A percentile compares a stretch with the other conserved stretches of the same genome.
These are phyloP conservation scores for Macrophomina tecta DNA, from an alignment of 2,329 filamentous ascomycete genomes.

Conservation along the genomic window DNA sequence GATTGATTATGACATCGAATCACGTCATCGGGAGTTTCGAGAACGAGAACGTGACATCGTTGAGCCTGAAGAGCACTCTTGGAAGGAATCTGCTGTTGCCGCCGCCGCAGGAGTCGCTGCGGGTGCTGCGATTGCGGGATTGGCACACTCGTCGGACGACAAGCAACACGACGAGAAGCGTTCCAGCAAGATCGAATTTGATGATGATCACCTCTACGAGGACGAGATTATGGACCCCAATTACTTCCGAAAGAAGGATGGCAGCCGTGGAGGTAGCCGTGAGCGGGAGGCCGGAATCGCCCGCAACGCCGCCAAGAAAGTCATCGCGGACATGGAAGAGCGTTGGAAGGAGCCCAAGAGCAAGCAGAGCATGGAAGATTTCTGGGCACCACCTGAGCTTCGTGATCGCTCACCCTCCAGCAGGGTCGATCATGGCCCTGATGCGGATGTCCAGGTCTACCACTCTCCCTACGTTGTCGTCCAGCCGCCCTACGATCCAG, in stretches of 20 bases:
- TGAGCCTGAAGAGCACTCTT: slow-evolving; percentile 37
- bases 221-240: slow-evolving; percentile 55
- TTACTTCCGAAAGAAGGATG: slow-evolving; percentile 50
- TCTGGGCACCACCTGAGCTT: slow-evolving; percentile 55
- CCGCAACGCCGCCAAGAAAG: slow-evolving; percentile 43
- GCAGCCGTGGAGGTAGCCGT: slow-evolving; percentile 23
- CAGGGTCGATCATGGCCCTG: slow-evolving; percentile 37
- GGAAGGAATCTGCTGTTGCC: slow-evolving; percentile 40
- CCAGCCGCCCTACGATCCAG: slow-evolving; percentile 43
- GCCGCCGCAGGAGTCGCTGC: slow-evolving; percentile 43
- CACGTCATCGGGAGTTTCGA: slow-evolving; percentile 42
- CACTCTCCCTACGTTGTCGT: slow-evolving; percentile 45
- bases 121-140: slow-evolving; percentile 34
- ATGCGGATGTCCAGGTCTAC: slow-evolving; percentile 53
- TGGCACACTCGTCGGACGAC: slow-evolving; percentile 40
- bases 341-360: slow-evolving; percentile 46
- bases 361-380: slow-evolving; percentile 49
- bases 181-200: slow-evolving; percentile 19
- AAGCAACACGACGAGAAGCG: neutral
- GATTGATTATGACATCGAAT: slow-evolving; percentile 29
- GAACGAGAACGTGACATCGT: slow-evolving; percentile 42
- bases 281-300: slow-evolving; percentile 34
- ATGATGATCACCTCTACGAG: slow-evolving; percentile 40
- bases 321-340: slow-evolving; percentile 51
- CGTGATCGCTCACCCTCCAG: slow-evolving; percentile 40